Evolutionary conservation across 2,329 filamentous ascomycete genomes (phyloP), one percentile per base, ranked within the genome.

Genomic region (Calonectria montana): DNA sequence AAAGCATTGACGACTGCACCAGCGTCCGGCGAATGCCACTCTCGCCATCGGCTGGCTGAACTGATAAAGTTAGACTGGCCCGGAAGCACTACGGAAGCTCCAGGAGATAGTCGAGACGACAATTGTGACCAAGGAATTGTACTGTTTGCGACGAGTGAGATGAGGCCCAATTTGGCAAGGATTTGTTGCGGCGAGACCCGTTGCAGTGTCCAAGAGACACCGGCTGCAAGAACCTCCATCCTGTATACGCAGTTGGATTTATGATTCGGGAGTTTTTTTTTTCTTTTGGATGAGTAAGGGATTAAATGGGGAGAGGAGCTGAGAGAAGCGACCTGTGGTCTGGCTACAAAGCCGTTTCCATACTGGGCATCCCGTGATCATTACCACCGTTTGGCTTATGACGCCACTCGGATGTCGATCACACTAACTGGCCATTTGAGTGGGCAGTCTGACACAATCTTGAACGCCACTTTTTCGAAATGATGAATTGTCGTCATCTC

Each of bases 201-300:
- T 1, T 69, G 43, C 2, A 76, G 4, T 1, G 43, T 53, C 74
- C 74, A 76, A 2, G 72, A 63, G 4, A 27, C 53, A 2, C 72
- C 74, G 6, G 74, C 74, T 16, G 43, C 67, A 12, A 76, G 37
- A 6, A 76, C 35, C n/a, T 76, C 74, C 70, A 76, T 76, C 0
- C 21, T 23, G 29, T 23, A 8, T 2, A 35, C 2, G 5, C n/a
- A 21, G 10, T 21, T n/a, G 7, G 10, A n/a, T n/a, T 16, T n/a
- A 6, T 15, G 35, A 4, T 2, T 12, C 12, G 9, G 4, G 18
- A 18, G 1, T 29, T 8, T 29, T 50, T 13, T 15, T 50, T 18
- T n/a, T 3, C 8, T 35, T 35, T 21, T 5, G 15, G 6, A 41
- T 4, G 3, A 15, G 15, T 18, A 41, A 8, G 18, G 13, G 39